Evolutionary conservation across 148 eudicot genomes (phyloP).

Genomic region (Camellia granthamiana): DNA sequence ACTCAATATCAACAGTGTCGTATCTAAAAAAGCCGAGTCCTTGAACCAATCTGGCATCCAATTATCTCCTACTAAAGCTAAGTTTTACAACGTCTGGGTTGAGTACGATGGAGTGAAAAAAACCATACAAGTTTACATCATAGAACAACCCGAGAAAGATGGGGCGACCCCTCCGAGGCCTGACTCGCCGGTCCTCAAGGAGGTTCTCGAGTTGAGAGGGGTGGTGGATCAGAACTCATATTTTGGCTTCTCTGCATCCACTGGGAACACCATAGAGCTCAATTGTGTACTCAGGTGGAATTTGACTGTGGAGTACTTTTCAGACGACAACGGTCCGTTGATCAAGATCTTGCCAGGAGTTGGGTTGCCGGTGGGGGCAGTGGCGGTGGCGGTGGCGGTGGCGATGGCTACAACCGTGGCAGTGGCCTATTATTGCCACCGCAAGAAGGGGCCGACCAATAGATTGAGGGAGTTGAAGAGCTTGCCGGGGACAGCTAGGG

Average conservation of each 20-base stretch:
- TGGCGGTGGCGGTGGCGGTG: background rate
- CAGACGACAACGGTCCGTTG: background rate
- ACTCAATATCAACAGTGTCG: constrained; percentile 48
- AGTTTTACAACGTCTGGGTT: constrained; percentile 70
- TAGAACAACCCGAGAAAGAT: background rate
- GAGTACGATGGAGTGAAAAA: constrained; percentile 52
- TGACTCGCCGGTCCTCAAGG: constrained; percentile 49
- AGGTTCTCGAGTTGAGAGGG: constrained; percentile 38
- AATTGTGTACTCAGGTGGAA: constrained; percentile 85
- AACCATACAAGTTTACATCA: constrained; percentile 48
- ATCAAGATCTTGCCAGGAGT: constrained; percentile 14
- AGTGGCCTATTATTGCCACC: constrained; percentile 17
- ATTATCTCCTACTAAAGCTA: constrained; percentile 32
- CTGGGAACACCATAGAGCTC: constrained; percentile 50
- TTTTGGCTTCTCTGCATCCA: constrained; percentile 82
- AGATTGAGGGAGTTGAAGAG: constrained; percentile 55
- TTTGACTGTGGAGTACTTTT: constrained; percentile 47
- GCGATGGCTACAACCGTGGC: background rate
- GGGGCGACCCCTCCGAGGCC: constrained; percentile 40
- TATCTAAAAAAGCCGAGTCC: constrained; percentile 32
- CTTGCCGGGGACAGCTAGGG: constrained; percentile 77
- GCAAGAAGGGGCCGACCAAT: constrained; percentile 25
- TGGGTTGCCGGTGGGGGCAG: constrained; percentile 23
- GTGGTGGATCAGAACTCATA: constrained; percentile 49
- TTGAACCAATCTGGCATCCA: constrained; percentile 35